Evolutionary conservation across 805 yeast species (phyloP).

Genomic region (Ogataea naganishii): DNA sequence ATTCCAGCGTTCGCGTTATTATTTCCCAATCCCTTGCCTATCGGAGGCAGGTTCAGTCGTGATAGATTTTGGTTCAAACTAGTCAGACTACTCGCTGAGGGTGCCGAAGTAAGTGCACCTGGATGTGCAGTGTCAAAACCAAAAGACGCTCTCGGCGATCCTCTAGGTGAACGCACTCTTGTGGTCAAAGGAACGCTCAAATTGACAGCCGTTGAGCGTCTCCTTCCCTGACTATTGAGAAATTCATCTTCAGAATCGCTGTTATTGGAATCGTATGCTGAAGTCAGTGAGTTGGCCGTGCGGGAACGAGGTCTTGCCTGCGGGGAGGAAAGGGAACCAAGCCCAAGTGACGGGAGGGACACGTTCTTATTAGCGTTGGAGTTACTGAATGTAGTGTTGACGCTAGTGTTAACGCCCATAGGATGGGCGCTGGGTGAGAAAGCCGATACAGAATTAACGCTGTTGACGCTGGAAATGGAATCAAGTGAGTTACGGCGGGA

Average conservation of each 20-base stretch:
- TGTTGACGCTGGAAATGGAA: conserved; percentile 36
- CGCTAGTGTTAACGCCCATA: background rate
- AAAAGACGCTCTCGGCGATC: conserved; percentile 13
- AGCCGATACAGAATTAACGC: too few species aligned
- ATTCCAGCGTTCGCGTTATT: too few species aligned
- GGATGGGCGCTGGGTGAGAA: conserved; percentile 5
- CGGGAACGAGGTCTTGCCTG: too few species aligned
- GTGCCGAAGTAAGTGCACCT: conserved; percentile 14
- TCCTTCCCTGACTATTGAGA: conserved; percentile 12
- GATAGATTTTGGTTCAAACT: conserved; percentile 15
- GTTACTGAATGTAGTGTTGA: conserved; percentile 13
- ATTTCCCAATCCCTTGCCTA: too few species aligned
- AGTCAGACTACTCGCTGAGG: conserved; percentile 16
- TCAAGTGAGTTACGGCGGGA: conserved; percentile 34
- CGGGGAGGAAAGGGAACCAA: too few species aligned
- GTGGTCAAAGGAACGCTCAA: conserved; percentile 16
- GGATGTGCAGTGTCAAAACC: conserved; percentile 9
- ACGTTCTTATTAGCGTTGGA: conserved; percentile 4
- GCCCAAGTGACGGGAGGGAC: too few species aligned
- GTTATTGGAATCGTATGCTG: conserved; percentile 16
- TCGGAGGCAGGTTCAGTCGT: conserved; percentile 7
- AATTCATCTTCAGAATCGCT: conserved; percentile 28
- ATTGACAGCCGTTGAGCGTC: conserved; percentile 13
- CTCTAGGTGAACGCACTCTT: too few species aligned
- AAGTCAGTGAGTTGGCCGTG: conserved; percentile 1